These are phyloP conservation scores for Nakazawaea ernobii DNA, from an alignment of 805 yeast genomes.

Conservation along the genomic window DNA sequence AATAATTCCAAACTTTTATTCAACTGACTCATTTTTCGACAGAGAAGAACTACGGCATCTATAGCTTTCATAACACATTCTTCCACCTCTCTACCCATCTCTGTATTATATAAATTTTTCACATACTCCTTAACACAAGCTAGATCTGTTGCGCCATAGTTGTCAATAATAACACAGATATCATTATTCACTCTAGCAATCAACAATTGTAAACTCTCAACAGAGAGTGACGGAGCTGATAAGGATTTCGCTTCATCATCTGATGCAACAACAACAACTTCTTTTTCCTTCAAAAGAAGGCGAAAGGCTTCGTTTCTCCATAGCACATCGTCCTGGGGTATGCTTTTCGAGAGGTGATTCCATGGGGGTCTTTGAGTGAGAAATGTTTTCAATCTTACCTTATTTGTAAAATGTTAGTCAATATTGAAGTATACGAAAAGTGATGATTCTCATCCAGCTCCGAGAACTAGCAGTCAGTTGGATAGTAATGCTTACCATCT, in stretches of 20 bases:
- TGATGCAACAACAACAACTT: not conserved
- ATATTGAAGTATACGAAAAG: no score
- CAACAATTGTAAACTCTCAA: not conserved
- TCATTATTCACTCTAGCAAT: not conserved
- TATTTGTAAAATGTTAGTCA: no score
- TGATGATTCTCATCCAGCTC: no score
- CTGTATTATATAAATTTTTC: not conserved
- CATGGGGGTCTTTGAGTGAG: not conserved
- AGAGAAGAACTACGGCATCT: not conserved
- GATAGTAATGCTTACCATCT: no score
- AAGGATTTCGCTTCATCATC: not conserved
- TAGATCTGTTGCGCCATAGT: not conserved
- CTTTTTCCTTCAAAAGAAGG: not conserved
- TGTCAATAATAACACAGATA: not conserved
- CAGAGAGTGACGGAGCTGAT: no score
- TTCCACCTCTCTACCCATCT: not conserved
- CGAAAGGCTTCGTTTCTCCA: not conserved
- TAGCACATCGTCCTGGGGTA: not conserved
- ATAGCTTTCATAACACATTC: not conserved
- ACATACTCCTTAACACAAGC: not conserved
- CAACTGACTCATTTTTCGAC: not conserved
- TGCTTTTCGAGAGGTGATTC: not conserved
- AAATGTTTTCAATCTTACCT: not conserved
- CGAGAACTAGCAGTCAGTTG: no score
- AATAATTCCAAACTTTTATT: not conserved